Evolutionary conservation across 805 yeast genomes (phyloP), one percentile per base, ranked within the genome.

Genomic region (Starmera quercuum): DNA sequence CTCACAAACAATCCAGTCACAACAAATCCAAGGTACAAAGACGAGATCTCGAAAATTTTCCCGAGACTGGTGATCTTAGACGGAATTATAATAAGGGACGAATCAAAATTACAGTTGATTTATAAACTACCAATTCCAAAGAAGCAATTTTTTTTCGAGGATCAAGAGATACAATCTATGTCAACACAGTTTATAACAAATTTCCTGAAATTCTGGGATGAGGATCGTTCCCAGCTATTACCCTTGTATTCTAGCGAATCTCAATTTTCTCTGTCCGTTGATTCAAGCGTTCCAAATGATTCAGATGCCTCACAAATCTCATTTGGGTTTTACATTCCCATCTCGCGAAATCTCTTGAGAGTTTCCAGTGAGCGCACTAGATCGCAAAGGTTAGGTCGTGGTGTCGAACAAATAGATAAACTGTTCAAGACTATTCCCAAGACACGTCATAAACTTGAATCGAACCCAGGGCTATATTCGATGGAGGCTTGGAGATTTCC

Each of bases 41-140:
- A 65, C 6, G 94, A 84, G 36, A 62, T 90, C 30, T 60, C 85
- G 55, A 69, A 69, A 35, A 49, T 71, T 24, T 92, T 92, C 61
- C 97, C 97, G n/a, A 66, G 81, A 37, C 66, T 90, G 35, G 67
- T 80, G 5, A 68, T 87, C 15, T 61, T 92, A 27, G 94, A 92
- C 58, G 94, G 92, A 16, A 75, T 74, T 32, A 57, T 76, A 4
- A 73, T 92, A 13, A 71, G 97, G 42, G 86, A 84, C 53, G 95
- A 81, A 54, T 59, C 59, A 30, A 78, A 75, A 35, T 55, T 85
- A 26, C 54, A 55, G 6, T 40, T 58, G 15, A 69, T 78, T 26
- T 68, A 71, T 44, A 63, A 64, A 6, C 67, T 82, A 33, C 86
- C 85, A 9, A 59, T 78, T 26, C 58, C 58, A 12, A 56, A 61